Evolutionary conservation across 1,284 basidiomycete genomes (phyloP).

Genomic region (Rhodotorula sp.): DNA sequence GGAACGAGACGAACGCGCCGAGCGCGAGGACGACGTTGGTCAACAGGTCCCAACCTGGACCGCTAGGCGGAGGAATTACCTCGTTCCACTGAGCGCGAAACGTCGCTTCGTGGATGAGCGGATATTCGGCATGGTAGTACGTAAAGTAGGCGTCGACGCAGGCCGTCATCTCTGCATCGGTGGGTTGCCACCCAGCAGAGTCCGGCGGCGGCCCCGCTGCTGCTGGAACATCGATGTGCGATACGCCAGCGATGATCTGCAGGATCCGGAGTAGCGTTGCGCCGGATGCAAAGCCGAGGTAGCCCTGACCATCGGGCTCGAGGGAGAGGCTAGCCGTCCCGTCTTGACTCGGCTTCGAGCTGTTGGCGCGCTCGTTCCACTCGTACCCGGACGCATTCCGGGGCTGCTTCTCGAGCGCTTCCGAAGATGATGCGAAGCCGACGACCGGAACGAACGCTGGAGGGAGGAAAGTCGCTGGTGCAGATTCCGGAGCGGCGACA

Average conservation of each 20-base stretch:
- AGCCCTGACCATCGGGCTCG: not conserved
- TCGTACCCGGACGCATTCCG: not conserved
- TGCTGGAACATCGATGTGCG: not conserved
- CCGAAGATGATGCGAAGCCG: not conserved
- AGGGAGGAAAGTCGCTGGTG: not conserved
- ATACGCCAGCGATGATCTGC: conserved; percentile 1
- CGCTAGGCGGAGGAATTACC: conserved; percentile 39
- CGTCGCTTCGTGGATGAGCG: conserved; percentile 42
- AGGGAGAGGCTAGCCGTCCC: not conserved
- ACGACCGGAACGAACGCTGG: not conserved
- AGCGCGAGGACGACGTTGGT: conserved; percentile 38
- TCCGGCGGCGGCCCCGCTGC: not conserved
- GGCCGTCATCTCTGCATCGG: not conserved
- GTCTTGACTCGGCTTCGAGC: not conserved
- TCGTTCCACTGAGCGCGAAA: conserved; percentile 43
- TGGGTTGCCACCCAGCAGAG: not conserved
- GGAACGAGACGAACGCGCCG: conserved; percentile 39
- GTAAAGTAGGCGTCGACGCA: conserved; percentile 22
- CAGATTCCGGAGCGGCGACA: not conserved
- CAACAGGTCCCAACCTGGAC: conserved; percentile 4
- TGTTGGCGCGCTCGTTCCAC: not conserved
- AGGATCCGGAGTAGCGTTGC: not conserved
- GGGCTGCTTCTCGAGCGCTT: conserved; percentile 1
- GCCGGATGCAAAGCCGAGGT: not conserved
- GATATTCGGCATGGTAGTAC: conserved; percentile 43